These are phyloP conservation scores for Mycena vulgaris DNA, from an alignment of 768 basidiomycete genomes.

Conservation along the genomic window DNA sequence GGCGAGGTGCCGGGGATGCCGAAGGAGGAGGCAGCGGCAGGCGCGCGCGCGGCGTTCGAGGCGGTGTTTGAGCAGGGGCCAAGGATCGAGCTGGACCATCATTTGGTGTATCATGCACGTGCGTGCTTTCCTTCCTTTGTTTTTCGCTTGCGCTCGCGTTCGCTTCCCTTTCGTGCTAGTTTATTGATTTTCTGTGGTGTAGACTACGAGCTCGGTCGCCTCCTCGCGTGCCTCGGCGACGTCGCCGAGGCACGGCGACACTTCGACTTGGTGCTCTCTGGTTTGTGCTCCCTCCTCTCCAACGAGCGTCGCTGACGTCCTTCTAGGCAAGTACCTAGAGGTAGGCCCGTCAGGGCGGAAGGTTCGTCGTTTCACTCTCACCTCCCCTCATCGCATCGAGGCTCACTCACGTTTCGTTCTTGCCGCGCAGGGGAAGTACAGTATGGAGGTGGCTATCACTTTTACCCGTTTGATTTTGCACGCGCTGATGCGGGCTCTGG, in stretches of 20 bases:
- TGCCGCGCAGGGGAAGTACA: conserved; percentile 74
- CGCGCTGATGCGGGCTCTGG: no score
- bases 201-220: conserved; percentile 92
- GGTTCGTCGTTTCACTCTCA: conserved; percentile 45
- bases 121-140: conserved; percentile 58
- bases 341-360: conserved; percentile 72
- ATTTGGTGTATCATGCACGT: conserved; percentile 92
- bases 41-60: conserved; percentile 72
- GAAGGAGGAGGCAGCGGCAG: conserved; percentile 67
- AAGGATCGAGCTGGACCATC: conserved; percentile 88
- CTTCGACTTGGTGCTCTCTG: conserved; percentile 87
- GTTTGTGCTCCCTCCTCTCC: conserved; percentile 50
- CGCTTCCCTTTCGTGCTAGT: not conserved
- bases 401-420: not conserved
- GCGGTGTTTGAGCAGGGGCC: conserved; percentile 79
- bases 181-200: conserved; percentile 7
- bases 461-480: no score
- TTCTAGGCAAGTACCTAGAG: conserved; percentile 75
- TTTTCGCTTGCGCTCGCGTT: not conserved
- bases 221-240: conserved; percentile 81
- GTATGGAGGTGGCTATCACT: conserved; percentile 74
- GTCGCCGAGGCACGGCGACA: conserved; percentile 73
- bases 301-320: not conserved
- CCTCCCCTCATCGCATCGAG: not conserved
- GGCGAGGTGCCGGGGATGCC: conserved; percentile 52